A percentile compares a stretch with the other conserved stretches of the same genome.
These are phyloP conservation scores for Aspergillus fumigatiaffinis DNA, from an alignment of 2,329 filamentous ascomycete genomes.

Conservation along the genomic window DNA sequence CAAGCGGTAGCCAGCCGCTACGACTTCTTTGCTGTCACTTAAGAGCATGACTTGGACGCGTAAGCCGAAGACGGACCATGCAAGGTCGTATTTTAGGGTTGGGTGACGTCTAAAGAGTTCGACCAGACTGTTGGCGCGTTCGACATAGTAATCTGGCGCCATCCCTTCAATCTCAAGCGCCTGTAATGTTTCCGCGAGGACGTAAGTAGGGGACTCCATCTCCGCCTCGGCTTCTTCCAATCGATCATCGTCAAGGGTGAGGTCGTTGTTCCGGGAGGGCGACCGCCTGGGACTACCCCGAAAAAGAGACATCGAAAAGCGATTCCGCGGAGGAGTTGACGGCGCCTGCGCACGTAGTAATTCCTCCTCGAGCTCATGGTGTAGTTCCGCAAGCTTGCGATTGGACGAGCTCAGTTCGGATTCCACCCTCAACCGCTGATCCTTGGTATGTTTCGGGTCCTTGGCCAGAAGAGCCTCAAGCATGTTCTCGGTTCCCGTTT, in stretches of 20 bases:
- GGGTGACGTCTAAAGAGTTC: constrained; percentile 92
- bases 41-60: constrained; percentile 94
- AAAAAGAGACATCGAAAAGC: constrained; percentile 54
- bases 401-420: constrained; percentile 89
- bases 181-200: constrained; percentile 83
- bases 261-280: constrained; percentile 38
- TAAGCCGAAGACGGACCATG: constrained; percentile 91
- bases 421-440: constrained; percentile 74
- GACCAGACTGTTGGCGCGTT: constrained; percentile 86
- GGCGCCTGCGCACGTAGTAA: constrained; percentile 56
- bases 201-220: constrained; percentile 84
- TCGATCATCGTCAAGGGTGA: constrained; percentile 35
- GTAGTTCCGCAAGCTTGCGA: constrained; percentile 59
- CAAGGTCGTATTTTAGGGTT: constrained; percentile 91
- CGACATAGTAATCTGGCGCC: constrained; percentile 91
- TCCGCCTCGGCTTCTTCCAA: constrained; percentile 59
- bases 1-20: constrained; percentile 89
- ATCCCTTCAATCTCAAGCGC: constrained; percentile 84
- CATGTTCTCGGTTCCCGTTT: constrained; percentile 95
- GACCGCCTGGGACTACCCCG: constrained; percentile 53
- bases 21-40: constrained; percentile 91
- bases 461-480: constrained; percentile 91
- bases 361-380: constrained; percentile 57
- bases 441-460: constrained; percentile 91
- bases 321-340: constrained; percentile 46